A percentile compares a stretch with the other conserved stretches of the same genome.
Conservation (phyloP, 2,329 filamentous ascomycete species). For the Cladosporium phlei region DNA sequence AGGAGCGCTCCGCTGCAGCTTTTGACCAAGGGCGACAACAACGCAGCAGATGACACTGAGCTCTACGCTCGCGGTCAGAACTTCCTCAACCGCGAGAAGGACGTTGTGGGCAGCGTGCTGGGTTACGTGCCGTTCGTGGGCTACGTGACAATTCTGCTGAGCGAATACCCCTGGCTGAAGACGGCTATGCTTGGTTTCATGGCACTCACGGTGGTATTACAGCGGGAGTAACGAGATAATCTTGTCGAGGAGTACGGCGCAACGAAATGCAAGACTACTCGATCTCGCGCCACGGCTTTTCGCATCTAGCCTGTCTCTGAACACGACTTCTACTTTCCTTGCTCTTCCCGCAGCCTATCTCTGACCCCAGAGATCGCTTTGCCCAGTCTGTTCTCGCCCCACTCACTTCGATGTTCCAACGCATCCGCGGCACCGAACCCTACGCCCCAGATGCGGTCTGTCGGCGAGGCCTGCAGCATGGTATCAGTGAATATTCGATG, state of each 20-base stretch:
- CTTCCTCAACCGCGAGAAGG: slow-evolving; percentile 70
- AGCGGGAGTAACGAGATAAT: slow-evolving; percentile 62
- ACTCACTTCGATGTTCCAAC: slow-evolving; percentile 42
- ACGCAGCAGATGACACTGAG: slow-evolving; percentile 86
- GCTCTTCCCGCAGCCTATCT: slow-evolving; percentile 47
- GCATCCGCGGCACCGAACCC: slow-evolving; percentile 54
- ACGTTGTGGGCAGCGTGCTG: slow-evolving; percentile 89
- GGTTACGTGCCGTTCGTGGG: slow-evolving; percentile 92
- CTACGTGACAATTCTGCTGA: slow-evolving; percentile 93
- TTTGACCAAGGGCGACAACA: slow-evolving; percentile 97
- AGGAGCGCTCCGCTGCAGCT: slow-evolving; percentile 56
- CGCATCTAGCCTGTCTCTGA: no score
- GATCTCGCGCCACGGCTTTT: no score
- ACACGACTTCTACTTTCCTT: no score
- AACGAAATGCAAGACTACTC: neutral
- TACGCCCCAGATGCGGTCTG: slow-evolving; percentile 62
- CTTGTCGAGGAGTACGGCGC: neutral
- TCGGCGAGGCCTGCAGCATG: slow-evolving; percentile 39
- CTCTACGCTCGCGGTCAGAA: slow-evolving; percentile 81
- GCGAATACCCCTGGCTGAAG: slow-evolving; percentile 96
- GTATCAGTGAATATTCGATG: neutral
- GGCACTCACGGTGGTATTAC: slow-evolving; percentile 87
- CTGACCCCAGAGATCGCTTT: slow-evolving; percentile 59
- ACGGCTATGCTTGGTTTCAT: slow-evolving; percentile 90
- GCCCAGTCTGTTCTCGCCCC: slow-evolving; percentile 63